Base-by-base conservation (phyloP, 495 filamentous ascomycete genomes). In the Xylaria acuta region DNA sequence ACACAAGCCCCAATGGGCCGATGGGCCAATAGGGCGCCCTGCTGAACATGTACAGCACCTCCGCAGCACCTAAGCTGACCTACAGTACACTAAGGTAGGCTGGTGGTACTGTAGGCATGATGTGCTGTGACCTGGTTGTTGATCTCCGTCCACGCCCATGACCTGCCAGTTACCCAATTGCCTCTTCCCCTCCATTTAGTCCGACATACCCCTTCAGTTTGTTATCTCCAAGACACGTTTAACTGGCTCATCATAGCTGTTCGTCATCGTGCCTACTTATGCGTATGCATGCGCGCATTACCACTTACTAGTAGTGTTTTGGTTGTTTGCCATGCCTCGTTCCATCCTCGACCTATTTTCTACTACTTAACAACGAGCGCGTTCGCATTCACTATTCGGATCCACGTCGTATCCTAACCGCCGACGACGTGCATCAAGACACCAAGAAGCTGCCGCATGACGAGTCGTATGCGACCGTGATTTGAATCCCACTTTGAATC, bases 281-380 rank as follows among this genome's bases (percentile, higher is more conserved):
- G 70, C 70, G 27, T 51, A 60, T 60, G 62, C 70, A 64, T 43
- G 38, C 60, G 22, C 60, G 38, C 38, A 41, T 30, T 40, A 67
- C 32, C 49, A 30, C 45, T 36, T 67, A 60, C 56, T 53, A 64
- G 53, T 56, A 59, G 47, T 72, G 67, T 66, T 72, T 70, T 77
- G 75, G 71, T 79, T 66, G 74, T 67, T 74, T 76, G 76, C 69
- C 70, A 79, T 79, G 77, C 73, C 69, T 70, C 69, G 63, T 76
- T 59, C 65, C 69, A 73, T 27, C 22, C 63, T 12, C 22, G 40
- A 34, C 34, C 73, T 56, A 63, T 73, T 74, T 59, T 72, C 53
- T 72, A 68, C 67, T 74, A 51, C 51, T 64, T 70, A 53, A 76
- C 68, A 51, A 54, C 73, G 47, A 73, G 34, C 69, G 67, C 73